Evolutionary conservation across 169 alveolate genomes (phyloP), one percentile per base, ranked within the genome.

Genomic region (Eimeria necatrix): DNA sequence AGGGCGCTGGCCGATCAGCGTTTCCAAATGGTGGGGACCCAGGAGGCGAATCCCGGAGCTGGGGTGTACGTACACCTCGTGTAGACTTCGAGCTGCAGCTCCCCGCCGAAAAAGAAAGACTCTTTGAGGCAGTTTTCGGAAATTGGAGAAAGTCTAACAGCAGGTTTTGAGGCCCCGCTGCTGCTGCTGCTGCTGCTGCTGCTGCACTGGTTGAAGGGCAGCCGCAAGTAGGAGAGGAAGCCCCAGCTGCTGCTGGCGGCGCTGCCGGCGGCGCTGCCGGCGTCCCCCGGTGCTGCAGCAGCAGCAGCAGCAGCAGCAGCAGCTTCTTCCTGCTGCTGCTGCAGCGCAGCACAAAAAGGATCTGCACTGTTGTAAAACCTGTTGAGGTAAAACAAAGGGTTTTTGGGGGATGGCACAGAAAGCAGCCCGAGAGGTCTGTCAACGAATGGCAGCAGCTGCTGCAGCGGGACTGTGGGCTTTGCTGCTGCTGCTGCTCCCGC

Each of bases 341-440:
- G 14, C 61, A 48, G 0, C 24, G 56, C 56, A 22, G 86, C 73
- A 22, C 94, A 90, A 49, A 26, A 48, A 24, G 94, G 94, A 18
- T 90, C 64, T 24, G 89, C 61, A 6, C 32, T 18, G n/a, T 90
- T 71, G 24, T 90, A 90, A 8, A 70, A 32, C 8, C 68, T 20
- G 61, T 22, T 90, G 48, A 90, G n/a, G 88, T 90, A 90, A 46
- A 53, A 90, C 9, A 71, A 53, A 52, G 94, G 94, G 51, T 90
- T 90, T 18, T 22, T 22, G 10, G 94, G 94, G 4, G 94, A 41
- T 3, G 94, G 89, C 7, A 90, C 78, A 2, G 52, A 32, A 4
- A 90, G 94, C 73, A 90, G 59, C 60, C 94, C 94, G 10, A 90
- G 59, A 4, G 94, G 94, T 51, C 94, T 52, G 51, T 32, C 48